These are phyloP conservation scores for Tephrocybe sp. DNA, from an alignment of 768 basidiomycete species.

Conservation along the genomic window DNA sequence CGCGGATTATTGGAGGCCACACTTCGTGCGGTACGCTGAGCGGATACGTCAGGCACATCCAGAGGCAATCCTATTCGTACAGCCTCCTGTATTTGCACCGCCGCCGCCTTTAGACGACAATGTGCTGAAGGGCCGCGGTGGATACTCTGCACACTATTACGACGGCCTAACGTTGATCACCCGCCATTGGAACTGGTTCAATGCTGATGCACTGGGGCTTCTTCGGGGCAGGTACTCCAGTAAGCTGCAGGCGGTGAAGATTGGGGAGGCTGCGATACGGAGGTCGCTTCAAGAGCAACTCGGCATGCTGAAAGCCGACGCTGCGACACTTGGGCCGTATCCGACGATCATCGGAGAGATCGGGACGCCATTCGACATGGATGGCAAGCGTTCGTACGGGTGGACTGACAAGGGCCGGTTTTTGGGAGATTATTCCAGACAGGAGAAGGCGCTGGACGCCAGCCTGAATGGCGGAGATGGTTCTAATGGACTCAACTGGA, in stretches of 20 bases:
- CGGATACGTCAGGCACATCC: conserved; percentile 71
- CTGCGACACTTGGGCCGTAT: conserved; percentile 61
- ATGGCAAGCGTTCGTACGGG: conserved; percentile 81
- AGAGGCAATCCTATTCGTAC: conserved; percentile 84
- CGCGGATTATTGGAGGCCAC: conserved; percentile 76
- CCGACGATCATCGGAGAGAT: conserved; percentile 96
- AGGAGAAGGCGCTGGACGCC: conserved; percentile 86
- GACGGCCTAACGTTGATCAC: conserved; percentile 94
- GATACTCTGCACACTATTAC: conserved; percentile 86
- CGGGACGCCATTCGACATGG: conserved; percentile 94
- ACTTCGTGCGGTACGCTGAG: conserved; percentile 52
- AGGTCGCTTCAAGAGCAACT: conserved; percentile 81
- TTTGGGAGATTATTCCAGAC: conserved; percentile 71
- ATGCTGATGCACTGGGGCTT: conserved; percentile 93
- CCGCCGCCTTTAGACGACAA: conserved; percentile 65
- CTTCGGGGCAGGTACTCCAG: conserved; percentile 77
- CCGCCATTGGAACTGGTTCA: conserved; percentile 92
- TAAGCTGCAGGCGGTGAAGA: conserved; percentile 66
- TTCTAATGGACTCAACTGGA: conserved; percentile 69
- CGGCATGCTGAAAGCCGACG: conserved; percentile 72
- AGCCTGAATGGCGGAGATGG: conserved; percentile 80
- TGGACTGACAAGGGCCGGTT: conserved; percentile 64
- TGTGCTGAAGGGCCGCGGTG: conserved; percentile 58
- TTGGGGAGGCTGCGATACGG: conserved; percentile 84
- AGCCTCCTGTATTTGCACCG: conserved; percentile 84